Conservation (phyloP, 169 alveolate species). For the Plasmodium coatneyi region DNA sequence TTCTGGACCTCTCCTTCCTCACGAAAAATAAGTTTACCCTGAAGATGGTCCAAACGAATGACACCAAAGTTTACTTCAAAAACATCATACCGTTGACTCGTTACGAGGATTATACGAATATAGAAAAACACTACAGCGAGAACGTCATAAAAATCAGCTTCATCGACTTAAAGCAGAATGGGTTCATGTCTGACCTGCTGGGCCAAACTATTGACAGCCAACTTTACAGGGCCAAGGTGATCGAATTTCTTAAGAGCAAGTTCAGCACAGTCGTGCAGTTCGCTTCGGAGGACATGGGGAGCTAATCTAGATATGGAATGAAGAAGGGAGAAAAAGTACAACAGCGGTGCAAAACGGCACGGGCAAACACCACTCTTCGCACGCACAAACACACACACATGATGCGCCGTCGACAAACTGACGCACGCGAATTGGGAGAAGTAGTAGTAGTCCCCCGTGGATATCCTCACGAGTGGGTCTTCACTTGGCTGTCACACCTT, state of each 20-base stretch:
- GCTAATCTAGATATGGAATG: background rate
- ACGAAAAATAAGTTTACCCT: constrained; percentile 57
- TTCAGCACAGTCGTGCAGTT: constrained; percentile 5
- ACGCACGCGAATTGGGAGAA: background rate
- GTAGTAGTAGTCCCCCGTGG: background rate
- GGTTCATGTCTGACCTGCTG: background rate
- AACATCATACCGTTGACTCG: constrained; percentile 43
- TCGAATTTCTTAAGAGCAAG: constrained; percentile 14
- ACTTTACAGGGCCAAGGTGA: constrained; percentile 5
- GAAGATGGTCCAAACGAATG: constrained; percentile 5
- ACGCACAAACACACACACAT: background rate
- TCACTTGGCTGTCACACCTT: background rate
- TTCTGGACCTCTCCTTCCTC: constrained; percentile 12
- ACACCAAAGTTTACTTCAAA: constrained; percentile 22
- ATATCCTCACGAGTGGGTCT: background rate
- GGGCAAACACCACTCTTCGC: background rate
- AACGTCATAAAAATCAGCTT: background rate
- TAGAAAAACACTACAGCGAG: background rate
- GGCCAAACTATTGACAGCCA: background rate
- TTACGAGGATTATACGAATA: constrained; percentile 26
- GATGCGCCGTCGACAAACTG: background rate
- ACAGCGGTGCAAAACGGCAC: no score
- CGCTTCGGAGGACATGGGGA: constrained; percentile 15
- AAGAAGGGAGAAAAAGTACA: background rate
- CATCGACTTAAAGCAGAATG: background rate